phyloP scores from a whole-genome alignment of 352 stramenopile genomes.

The Phytopythium delawarense region DNA sequence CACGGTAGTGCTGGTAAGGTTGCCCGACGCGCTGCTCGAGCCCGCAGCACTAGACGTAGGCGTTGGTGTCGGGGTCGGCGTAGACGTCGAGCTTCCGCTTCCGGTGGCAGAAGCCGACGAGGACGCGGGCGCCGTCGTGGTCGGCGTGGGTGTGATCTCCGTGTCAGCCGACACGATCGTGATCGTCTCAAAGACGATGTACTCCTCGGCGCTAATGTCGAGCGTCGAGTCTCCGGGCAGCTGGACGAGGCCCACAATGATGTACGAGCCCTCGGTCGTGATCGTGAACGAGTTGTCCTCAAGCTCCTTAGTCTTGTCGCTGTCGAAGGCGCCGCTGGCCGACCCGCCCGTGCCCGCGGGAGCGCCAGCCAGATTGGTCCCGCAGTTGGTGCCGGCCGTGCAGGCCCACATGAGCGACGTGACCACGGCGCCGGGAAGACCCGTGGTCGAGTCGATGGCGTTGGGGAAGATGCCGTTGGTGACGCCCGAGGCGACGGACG shows the following conservation, averaged over 20 bases:
- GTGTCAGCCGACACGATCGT: constrained; percentile 44
- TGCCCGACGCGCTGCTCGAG: constrained; percentile 4
- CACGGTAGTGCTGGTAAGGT: background rate
- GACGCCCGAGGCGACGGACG: constrained; percentile 26
- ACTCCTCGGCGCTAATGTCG: constrained; percentile 50
- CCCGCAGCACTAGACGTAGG: constrained; percentile 9
- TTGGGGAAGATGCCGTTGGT: constrained; percentile 57
- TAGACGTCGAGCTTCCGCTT: constrained; percentile 23
- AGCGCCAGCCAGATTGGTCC: constrained; percentile 33
- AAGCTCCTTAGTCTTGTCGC: constrained; percentile 39
- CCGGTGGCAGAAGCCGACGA: constrained; percentile 10
- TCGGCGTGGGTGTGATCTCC: constrained; percentile 24
- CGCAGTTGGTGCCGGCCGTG: constrained; percentile 63
- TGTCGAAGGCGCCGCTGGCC: constrained; percentile 34
- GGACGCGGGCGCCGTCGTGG: constrained; percentile 11
- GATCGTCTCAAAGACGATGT: constrained; percentile 65
- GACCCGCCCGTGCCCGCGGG: constrained; percentile 28
- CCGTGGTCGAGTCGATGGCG: constrained; percentile 39
- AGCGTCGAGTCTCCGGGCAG: constrained; percentile 51
- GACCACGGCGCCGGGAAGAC: constrained; percentile 28
- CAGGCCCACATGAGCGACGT: constrained; percentile 53
- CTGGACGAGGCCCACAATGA: constrained; percentile 58
- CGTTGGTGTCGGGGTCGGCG: constrained; percentile 5
- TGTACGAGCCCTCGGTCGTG: constrained; percentile 44
- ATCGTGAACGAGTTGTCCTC: constrained; percentile 48